A percentile compares a stretch with the other conserved stretches of the same genome.
phyloP scores from a whole-genome alignment of 805 yeast genomes.

The Candida awuae region DNA sequence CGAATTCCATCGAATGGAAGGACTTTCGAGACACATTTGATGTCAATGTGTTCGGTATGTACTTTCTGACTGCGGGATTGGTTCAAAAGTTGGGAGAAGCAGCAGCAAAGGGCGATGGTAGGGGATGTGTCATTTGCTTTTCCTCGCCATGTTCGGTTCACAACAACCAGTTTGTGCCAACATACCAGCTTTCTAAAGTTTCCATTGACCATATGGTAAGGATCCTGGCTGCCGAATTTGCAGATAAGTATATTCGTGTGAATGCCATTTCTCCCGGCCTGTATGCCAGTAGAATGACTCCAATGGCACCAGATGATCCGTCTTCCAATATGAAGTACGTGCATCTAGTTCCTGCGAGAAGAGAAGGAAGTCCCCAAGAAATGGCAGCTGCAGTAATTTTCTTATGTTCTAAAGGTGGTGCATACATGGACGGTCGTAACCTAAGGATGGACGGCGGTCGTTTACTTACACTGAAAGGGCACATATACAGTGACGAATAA shows the following conservation, averaged over 20 bases:
- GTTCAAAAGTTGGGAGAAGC: conserved; percentile 20
- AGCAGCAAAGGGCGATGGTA: conserved; percentile 18
- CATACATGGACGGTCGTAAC: conserved; percentile 20
- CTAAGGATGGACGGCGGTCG: conserved; percentile 22
- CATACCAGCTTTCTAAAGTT: conserved; percentile 19
- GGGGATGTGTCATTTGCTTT: conserved; percentile 19
- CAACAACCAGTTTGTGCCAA: conserved; percentile 20
- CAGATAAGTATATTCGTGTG: conserved; percentile 19
- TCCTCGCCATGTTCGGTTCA: conserved; percentile 21
- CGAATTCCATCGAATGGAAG: conserved; percentile 18
- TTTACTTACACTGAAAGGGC: conserved; percentile 18
- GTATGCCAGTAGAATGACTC: conserved; percentile 21
- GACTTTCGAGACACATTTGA: conserved; percentile 19
- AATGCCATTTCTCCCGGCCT: conserved; percentile 22
- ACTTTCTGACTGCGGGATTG: conserved; percentile 19
- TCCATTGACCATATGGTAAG: conserved; percentile 22
- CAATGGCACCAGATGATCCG: conserved; percentile 17
- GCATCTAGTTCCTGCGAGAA: conserved; percentile 18
- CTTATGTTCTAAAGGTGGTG: conserved; percentile 20
- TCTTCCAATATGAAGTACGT: conserved; percentile 17
- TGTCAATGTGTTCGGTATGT: conserved; percentile 21
- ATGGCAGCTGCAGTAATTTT: conserved; percentile 18
- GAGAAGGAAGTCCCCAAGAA: conserved; percentile 18
- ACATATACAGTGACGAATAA: conserved; percentile 20
- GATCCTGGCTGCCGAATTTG: conserved; percentile 23